Conservation (phyloP, 495 filamentous ascomycete species). For the Penicillium simplicissimum region DNA sequence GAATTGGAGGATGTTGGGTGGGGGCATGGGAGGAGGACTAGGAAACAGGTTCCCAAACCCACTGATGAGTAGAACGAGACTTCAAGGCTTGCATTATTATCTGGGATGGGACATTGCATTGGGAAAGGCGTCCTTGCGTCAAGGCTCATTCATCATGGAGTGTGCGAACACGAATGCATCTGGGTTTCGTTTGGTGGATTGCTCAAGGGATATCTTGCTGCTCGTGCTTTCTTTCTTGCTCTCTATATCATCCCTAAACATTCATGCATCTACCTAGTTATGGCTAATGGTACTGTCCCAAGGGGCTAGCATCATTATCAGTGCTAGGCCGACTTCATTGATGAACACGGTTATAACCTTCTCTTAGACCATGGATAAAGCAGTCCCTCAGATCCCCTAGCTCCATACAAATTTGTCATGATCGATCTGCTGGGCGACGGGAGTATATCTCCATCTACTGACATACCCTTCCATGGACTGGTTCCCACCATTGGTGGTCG, state of each 20-base stretch:
- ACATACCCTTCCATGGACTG: conserved; percentile 4
- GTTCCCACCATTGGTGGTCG: conserved; percentile 22
- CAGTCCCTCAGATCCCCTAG: not conserved
- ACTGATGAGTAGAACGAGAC: conserved; percentile 22
- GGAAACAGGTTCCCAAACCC: conserved; percentile 31
- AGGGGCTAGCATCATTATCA: not conserved
- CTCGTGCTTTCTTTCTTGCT: not conserved
- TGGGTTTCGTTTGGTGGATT: not conserved
- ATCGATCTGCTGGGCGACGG: conserved; percentile 1
- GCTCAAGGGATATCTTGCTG: not conserved
- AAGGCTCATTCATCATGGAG: conserved; percentile 5
- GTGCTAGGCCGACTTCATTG: not conserved
- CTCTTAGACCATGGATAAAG: not conserved
- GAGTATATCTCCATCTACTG: conserved; percentile 5
- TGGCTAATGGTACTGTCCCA: not conserved
- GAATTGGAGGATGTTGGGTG: conserved; percentile 42
- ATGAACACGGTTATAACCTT: not conserved
- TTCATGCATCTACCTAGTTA: not conserved
- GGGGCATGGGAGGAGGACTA: conserved; percentile 42
- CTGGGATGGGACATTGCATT: conserved; percentile 20
- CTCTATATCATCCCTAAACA: not conserved
- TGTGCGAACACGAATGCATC: not conserved
- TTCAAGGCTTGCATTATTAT: conserved; percentile 7
- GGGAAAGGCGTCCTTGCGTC: conserved; percentile 21
- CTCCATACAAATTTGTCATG: not conserved